Percentiles rank a stretch among this genome's conserved stretches.
Conservation (phyloP, 2,329 filamentous ascomycete species). For the Cercospora citrullina region DNA sequence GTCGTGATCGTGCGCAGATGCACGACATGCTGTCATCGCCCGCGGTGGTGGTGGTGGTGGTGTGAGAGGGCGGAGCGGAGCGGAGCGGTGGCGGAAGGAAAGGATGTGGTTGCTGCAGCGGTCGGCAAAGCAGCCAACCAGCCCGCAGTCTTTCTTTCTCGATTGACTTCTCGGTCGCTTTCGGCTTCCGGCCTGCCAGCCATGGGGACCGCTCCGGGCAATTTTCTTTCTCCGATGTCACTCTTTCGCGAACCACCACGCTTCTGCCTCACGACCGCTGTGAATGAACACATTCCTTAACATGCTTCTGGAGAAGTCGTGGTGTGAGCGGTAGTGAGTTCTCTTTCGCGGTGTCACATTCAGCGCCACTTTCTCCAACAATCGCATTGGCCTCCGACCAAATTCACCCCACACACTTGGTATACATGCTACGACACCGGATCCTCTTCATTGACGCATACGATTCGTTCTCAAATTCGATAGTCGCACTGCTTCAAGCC, state of each 20-base stretch:
- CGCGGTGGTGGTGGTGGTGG: not conserved
- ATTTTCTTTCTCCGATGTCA: conserved; percentile 4
- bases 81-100: not conserved
- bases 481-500: conserved; percentile 75
- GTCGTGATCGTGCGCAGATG: not conserved
- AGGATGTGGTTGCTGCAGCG: not conserved
- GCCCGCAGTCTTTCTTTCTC: not conserved
- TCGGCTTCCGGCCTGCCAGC: not conserved
- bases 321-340: conserved; percentile 1
- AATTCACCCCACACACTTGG: not conserved
- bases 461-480: conserved; percentile 96
- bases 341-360: not conserved
- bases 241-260: conserved; percentile 1
- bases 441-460: conserved; percentile 92
- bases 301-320: not conserved
- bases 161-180: not conserved
- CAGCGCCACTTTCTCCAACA: not conserved
- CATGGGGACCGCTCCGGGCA: not conserved
- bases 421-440: conserved; percentile 33
- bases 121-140: not conserved
- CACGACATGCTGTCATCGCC: not conserved
- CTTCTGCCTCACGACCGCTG: not conserved
- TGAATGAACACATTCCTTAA: not conserved
- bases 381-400: conserved; percentile 8
- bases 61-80: conserved; percentile 1